Conservation (phyloP, 345 rosid genomes). For the Eutrema japonicum region DNA sequence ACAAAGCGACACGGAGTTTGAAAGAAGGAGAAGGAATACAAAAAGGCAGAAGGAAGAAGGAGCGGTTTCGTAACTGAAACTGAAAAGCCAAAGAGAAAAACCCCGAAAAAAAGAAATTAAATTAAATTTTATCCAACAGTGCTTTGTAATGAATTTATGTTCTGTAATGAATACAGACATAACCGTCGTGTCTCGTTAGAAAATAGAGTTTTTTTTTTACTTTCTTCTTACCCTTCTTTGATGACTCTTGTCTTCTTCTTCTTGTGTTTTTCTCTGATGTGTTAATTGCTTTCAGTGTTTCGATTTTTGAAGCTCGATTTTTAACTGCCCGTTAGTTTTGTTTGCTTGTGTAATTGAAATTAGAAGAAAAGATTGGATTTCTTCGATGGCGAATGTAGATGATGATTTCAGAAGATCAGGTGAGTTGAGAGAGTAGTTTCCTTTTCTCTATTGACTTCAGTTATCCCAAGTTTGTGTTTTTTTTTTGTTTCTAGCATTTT, state of each 20-base stretch:
- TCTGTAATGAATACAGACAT: constrained; percentile 40
- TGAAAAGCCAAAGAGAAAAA: constrained; percentile 31
- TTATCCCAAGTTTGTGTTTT: constrained; percentile 13
- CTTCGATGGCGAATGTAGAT: constrained; percentile 57
- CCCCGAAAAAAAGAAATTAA: constrained; percentile 28
- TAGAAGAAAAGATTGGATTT: neutral
- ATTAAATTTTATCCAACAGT: constrained; percentile 13
- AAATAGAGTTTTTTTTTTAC: constrained; percentile 15
- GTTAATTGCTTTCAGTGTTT: constrained; percentile 20
- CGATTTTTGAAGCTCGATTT: constrained; percentile 5
- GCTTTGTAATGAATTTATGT: constrained; percentile 36
- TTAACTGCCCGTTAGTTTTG: constrained; percentile 6
- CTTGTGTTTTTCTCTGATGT: constrained; percentile 48
- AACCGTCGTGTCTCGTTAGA: constrained; percentile 42
- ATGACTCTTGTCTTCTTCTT: constrained; percentile 48
- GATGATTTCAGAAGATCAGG: constrained; percentile 49
- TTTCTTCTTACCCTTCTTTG: constrained; percentile 41
- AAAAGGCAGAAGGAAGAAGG: constrained; percentile 23
- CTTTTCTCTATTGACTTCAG: constrained; percentile 15
- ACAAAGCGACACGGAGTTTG: constrained; percentile 20
- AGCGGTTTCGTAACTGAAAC: constrained; percentile 48
- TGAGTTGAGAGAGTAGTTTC: constrained; percentile 21
- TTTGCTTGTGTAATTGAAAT: neutral
- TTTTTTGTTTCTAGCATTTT: constrained; percentile 3
- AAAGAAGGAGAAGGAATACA: constrained; percentile 8